phyloP scores from a whole-genome alignment of 2,329 filamentous ascomycete species.

The Neurospora sp. region DNA sequence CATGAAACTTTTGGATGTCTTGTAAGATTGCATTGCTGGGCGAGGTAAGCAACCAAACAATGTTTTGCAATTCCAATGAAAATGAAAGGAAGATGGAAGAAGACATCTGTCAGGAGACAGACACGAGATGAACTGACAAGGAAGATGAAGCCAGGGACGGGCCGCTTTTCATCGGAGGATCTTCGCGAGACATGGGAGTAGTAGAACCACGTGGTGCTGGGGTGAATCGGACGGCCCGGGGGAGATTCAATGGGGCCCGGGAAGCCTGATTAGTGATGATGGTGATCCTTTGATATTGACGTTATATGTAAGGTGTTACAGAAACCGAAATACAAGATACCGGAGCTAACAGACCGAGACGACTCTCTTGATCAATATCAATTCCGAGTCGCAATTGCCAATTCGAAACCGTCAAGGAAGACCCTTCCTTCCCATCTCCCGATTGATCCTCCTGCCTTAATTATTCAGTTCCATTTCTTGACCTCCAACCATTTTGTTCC shows the following conservation, averaged over 20 bases:
- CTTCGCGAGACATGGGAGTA: not conserved
- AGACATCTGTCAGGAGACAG: no score
- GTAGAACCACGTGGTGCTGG: not conserved
- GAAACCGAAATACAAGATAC: not conserved
- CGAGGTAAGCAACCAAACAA: not conserved
- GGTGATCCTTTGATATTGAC: not conserved
- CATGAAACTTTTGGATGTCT: not conserved
- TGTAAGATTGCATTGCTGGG: not conserved
- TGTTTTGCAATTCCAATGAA: not conserved
- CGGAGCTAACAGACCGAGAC: not conserved
- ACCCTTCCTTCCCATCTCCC: not conserved
- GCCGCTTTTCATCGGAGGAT: not conserved
- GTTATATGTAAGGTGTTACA: not conserved
- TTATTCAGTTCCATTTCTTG: no score
- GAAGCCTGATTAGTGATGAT: not conserved
- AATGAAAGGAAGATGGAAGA: not conserved
- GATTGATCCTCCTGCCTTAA: not conserved
- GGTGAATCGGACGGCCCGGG: no score
- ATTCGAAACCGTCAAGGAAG: not conserved
- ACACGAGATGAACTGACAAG: not conserved
- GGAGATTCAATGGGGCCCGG: not conserved
- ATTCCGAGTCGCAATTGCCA: not conserved
- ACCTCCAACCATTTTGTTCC: not conserved
- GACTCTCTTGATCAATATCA: not conserved
- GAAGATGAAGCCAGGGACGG: not conserved